A percentile compares a stretch with the other conserved stretches of the same genome.
These are phyloP conservation scores for Zygosaccharomyces gambellarensis DNA, from an alignment of 805 yeast genomes.

Conservation along the genomic window DNA sequence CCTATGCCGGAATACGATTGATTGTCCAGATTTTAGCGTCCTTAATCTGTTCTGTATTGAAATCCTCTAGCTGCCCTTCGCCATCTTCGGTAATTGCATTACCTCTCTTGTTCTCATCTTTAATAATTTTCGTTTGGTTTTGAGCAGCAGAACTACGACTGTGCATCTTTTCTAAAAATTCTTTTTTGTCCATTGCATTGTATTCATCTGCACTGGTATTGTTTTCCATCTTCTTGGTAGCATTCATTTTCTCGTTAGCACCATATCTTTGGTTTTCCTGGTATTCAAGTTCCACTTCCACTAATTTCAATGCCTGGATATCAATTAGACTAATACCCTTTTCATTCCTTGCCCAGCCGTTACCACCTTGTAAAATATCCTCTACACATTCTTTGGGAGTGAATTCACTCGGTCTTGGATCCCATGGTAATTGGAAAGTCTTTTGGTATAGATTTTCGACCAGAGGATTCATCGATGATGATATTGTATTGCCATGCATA, in stretches of 20 bases:
- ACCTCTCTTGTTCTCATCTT: conserved; percentile 1
- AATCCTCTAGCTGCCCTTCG: conserved; percentile 6
- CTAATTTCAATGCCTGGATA: conserved; percentile 28
- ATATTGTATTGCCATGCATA: conserved; percentile 16
- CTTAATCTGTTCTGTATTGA: conserved; percentile 16
- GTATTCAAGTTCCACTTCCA: conserved; percentile 26
- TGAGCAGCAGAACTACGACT: conserved; percentile 16
- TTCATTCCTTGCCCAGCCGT: conserved; percentile 53
- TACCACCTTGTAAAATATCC: conserved; percentile 69
- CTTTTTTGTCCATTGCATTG: conserved; percentile 27
- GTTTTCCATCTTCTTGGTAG: conserved; percentile 1
- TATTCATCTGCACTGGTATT: conserved; percentile 13
- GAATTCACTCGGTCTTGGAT: conserved; percentile 48
- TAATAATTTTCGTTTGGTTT: conserved; percentile 10
- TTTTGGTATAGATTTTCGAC: conserved; percentile 47
- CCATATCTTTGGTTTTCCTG: conserved; percentile 13
- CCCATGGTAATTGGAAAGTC: conserved; percentile 60
- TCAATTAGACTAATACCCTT: conserved; percentile 34
- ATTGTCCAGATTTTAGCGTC: conserved; percentile 32
- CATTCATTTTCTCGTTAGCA: conserved; percentile 7
- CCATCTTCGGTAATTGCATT: conserved; percentile 5
- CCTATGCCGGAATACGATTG: conserved; percentile 14
- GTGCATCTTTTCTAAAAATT: conserved; percentile 26
- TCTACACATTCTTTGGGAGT: conserved; percentile 68
- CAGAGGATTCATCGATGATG: conserved; percentile 43